phyloP scores from a whole-genome alignment of 306 rosid species.

The Citrullus mucosospermus region DNA sequence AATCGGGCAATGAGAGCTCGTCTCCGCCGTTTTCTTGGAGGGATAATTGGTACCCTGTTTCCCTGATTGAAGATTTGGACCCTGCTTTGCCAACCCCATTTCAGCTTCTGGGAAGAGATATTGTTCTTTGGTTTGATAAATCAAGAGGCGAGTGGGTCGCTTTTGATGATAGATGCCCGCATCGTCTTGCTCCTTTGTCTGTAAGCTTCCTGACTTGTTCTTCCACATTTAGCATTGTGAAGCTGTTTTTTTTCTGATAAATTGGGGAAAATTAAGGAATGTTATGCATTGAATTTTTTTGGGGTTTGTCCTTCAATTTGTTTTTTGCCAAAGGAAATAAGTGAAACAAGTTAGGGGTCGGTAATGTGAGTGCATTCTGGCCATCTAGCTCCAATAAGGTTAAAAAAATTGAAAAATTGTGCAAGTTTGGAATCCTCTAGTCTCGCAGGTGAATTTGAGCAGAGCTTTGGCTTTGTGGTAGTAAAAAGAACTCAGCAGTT shows the following conservation, averaged over 20 bases:
- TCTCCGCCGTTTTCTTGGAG: conserved; percentile 67
- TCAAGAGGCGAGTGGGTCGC: conserved; percentile 61
- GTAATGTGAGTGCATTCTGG: background rate
- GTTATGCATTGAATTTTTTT: background rate
- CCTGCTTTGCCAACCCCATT: conserved; percentile 63
- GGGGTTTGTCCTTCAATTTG: background rate
- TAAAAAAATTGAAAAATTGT: background rate
- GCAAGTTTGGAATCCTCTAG: background rate
- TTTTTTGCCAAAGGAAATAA: background rate
- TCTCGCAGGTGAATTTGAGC: background rate
- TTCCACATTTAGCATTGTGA: background rate
- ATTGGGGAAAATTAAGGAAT: background rate
- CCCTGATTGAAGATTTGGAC: conserved; percentile 76
- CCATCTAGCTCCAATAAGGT: background rate
- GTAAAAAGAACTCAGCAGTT: background rate
- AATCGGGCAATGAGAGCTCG: conserved; percentile 33
- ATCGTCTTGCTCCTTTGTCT: conserved; percentile 91
- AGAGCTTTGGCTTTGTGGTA: conserved; percentile 1
- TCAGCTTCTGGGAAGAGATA: conserved; percentile 89
- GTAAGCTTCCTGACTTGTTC: conserved; percentile 24
- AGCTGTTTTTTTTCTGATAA: background rate
- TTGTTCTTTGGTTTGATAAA: conserved; percentile 75
- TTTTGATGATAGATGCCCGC: conserved; percentile 94
- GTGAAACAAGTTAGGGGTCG: background rate
- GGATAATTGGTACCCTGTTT: conserved; percentile 99